phyloP scores from a whole-genome alignment of 2,329 filamentous ascomycete species.

The Sporothrix curviconia region DNA sequence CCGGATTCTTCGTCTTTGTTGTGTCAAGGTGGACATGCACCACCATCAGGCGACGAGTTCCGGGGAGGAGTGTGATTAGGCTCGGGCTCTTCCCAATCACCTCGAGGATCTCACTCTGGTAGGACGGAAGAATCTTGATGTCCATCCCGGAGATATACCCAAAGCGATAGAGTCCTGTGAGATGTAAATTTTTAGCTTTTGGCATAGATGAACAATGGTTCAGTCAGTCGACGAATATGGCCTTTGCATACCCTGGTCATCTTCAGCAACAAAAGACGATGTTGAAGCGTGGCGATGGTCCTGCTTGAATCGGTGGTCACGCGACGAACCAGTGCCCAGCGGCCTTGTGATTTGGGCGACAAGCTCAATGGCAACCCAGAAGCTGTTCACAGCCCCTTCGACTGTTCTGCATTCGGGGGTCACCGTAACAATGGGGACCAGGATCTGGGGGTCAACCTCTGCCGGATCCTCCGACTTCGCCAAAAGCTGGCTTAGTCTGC shows the following conservation, averaged over 20 bases:
- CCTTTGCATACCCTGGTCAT: conserved; percentile 13
- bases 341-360: conserved; percentile 30
- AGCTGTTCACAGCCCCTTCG: conserved; percentile 8
- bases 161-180: conserved; percentile 30
- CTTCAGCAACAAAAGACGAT: not conserved
- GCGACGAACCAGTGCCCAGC: not conserved
- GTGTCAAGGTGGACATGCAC: conserved; percentile 37
- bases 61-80: conserved; percentile 30
- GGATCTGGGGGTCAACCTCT: conserved; percentile 12
- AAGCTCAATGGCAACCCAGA: conserved; percentile 41
- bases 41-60: conserved; percentile 43
- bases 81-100: conserved; percentile 40
- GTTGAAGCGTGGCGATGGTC: conserved; percentile 5
- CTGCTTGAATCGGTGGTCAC: not conserved
- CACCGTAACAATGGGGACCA: conserved; percentile 18
- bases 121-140: conserved; percentile 39
- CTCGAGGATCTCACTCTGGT: conserved; percentile 37
- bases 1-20: conserved; percentile 14
- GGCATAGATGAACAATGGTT: too few species aligned
- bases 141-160: conserved; percentile 45
- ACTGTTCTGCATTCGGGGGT: conserved; percentile 18
- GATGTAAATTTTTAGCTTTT: too few species aligned
- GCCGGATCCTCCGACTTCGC: not conserved
- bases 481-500: conserved; percentile 3
- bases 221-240: too few species aligned